Conservation (phyloP, 2,329 filamentous ascomycete genomes). For the Talaromyces sp. region DNA sequence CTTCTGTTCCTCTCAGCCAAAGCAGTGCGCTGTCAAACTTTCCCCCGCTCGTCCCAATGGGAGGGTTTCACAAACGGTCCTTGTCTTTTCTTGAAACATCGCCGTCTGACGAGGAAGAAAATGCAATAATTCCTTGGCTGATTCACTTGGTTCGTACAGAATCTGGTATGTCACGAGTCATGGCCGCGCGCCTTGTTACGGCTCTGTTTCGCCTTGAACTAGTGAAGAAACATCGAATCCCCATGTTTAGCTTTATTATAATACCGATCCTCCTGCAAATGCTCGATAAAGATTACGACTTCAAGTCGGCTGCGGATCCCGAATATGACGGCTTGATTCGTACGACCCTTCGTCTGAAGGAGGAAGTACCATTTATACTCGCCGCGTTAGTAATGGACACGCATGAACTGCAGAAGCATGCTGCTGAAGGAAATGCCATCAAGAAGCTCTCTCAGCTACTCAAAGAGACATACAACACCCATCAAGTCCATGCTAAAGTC, state of each 20-base stretch:
- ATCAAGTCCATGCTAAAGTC: slow-evolving; percentile 43
- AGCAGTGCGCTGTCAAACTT: slow-evolving; percentile 41
- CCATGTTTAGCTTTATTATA: slow-evolving; percentile 61
- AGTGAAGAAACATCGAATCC: slow-evolving; percentile 59
- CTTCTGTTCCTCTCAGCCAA: slow-evolving; percentile 38
- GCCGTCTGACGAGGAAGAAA: slow-evolving; percentile 59
- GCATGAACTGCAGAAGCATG: slow-evolving; percentile 72
- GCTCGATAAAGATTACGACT: slow-evolving; percentile 51
- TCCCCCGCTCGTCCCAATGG: slow-evolving; percentile 48
- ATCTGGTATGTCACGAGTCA: slow-evolving; percentile 56
- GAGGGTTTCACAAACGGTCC: slow-evolving; percentile 29
- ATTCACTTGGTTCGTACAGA: slow-evolving; percentile 58
- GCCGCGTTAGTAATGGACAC: slow-evolving; percentile 75
- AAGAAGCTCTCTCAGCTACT: slow-evolving; percentile 59
- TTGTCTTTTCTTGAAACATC: slow-evolving; percentile 33
- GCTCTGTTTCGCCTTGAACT: slow-evolving; percentile 65
- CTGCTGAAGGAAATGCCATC: slow-evolving; percentile 64
- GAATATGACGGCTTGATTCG: slow-evolving; percentile 34
- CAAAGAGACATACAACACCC: slow-evolving; percentile 61
- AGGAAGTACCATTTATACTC: slow-evolving; percentile 69
- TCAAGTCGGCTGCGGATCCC: slow-evolving; percentile 35
- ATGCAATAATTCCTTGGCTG: slow-evolving; percentile 67
- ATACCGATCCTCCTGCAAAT: slow-evolving; percentile 65
- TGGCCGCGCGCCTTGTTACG: slow-evolving; percentile 65
- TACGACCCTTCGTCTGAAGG: slow-evolving; percentile 52